A percentile compares a stretch with the other conserved stretches of the same genome.
Evolutionary conservation across 768 basidiomycete species (phyloP).

Genomic region (Lenzites betulinus): DNA sequence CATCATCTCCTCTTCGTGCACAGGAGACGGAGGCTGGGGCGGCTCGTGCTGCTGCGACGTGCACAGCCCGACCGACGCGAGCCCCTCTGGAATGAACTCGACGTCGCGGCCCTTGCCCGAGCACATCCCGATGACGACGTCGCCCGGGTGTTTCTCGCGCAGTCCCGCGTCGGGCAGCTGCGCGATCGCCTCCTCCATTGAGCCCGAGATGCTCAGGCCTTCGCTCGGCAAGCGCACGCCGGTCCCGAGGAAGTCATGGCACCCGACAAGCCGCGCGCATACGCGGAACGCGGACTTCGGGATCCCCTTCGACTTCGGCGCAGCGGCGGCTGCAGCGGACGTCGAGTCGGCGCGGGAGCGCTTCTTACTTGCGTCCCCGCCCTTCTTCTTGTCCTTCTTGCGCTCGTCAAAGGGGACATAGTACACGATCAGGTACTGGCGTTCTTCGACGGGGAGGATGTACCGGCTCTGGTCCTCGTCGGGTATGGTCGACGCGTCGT

Average conservation of each 20-base stretch:
- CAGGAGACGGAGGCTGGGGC: slow-evolving; percentile 25
- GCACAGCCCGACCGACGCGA: slow-evolving; percentile 74
- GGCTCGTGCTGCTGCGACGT: slow-evolving; percentile 22
- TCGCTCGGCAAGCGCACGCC: slow-evolving; percentile 74
- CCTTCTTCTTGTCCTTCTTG: slow-evolving; percentile 29
- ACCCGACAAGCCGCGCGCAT: slow-evolving; percentile 70
- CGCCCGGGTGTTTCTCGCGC: slow-evolving; percentile 37
- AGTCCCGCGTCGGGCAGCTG: slow-evolving; percentile 37
- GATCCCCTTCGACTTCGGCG: slow-evolving; percentile 45
- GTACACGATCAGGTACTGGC: slow-evolving; percentile 78
- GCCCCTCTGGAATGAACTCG: slow-evolving; percentile 78
- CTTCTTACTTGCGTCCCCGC: slow-evolving; percentile 44
- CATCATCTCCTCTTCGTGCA: slow-evolving; percentile 45
- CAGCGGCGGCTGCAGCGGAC: slow-evolving; percentile 30
- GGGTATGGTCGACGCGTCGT: slow-evolving; percentile 37
- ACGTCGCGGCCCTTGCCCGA: slow-evolving; percentile 65
- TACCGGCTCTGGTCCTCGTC: slow-evolving; percentile 23
- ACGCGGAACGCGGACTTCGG: slow-evolving; percentile 69
- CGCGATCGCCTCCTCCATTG: slow-evolving; percentile 45
- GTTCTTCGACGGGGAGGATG: slow-evolving; percentile 48
- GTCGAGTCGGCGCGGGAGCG: slow-evolving; percentile 34
- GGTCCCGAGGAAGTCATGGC: slow-evolving; percentile 70
- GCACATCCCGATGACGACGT: slow-evolving; percentile 62
- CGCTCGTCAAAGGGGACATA: slow-evolving; percentile 60
- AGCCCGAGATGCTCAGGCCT: slow-evolving; percentile 67